Percentiles rank a stretch among this genome's conserved stretches.
Evolutionary conservation across 805 yeast species (phyloP).

Genomic region (Spathaspora gorwiae): DNA sequence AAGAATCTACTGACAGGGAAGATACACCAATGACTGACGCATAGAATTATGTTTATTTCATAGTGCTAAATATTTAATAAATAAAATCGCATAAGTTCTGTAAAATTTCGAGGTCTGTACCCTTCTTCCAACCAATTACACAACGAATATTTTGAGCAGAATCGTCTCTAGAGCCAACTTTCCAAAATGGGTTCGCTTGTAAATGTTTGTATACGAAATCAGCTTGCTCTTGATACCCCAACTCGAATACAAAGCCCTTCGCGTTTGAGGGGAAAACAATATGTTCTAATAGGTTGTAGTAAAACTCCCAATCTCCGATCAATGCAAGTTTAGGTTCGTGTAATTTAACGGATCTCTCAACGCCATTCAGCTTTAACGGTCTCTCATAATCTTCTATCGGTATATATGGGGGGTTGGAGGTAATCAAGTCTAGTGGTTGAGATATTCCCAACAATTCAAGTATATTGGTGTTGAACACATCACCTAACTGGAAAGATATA

Average conservation of each 20-base stretch:
- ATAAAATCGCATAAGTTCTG: conserved; percentile 7
- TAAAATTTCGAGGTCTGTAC: conserved; percentile 7
- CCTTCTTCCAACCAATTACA: conserved; percentile 55
- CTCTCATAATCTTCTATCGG: conserved; percentile 41
- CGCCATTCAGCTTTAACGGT: conserved; percentile 31
- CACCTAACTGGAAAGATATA: conserved; percentile 10
- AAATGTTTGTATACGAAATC: conserved; percentile 27
- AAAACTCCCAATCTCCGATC: conserved; percentile 75
- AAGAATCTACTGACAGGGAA: neutral
- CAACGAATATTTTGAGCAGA: conserved; percentile 50
- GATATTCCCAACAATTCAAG: conserved; percentile 2
- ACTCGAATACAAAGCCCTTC: conserved; percentile 66
- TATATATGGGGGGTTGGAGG: conserved; percentile 92
- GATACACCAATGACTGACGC: neutral
- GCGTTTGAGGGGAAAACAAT: conserved; percentile 42
- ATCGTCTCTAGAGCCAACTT: conserved; percentile 46
- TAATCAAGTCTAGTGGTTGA: conserved; percentile 45
- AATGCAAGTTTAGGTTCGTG: conserved; percentile 80
- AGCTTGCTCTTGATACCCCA: conserved; percentile 63
- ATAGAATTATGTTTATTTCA: neutral
- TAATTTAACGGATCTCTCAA: conserved; percentile 58
- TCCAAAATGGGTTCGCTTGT: conserved; percentile 39
- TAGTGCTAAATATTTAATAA: neutral
- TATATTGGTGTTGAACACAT: conserved; percentile 10
- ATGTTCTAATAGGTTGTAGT: conserved; percentile 46